Base-by-base conservation (phyloP, 2,329 filamentous ascomycete genomes). In the Arthrobotrys iridis region DNA sequence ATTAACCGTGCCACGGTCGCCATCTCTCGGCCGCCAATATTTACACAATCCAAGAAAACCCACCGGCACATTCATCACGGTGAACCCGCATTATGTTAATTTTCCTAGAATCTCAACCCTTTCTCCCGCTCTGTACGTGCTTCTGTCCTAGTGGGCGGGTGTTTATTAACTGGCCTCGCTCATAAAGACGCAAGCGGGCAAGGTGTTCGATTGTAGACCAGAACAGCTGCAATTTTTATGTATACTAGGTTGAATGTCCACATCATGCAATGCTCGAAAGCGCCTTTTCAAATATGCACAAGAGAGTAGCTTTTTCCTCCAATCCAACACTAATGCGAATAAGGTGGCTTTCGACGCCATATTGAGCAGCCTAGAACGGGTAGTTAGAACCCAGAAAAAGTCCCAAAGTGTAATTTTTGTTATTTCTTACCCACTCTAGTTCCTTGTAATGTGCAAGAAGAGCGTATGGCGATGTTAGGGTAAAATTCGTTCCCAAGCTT, bases 401-500 rank as follows among this genome's bases (percentile, higher is more conserved):
- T 28, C 28, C 26, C 43, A 46, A 33, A 46, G 33, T 10, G 18
- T 26, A 35, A 3, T 35, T 8, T 55, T 20, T 11, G 1, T n/a
- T 37, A 22, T 2, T 2, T 24, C 85, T 80, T 83, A 87, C 86
- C 95, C 95, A 99, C n/a, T 93, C 90, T 43, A 98, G 82, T 84
- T 99, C 95, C 48, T 87, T 85, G 80, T 95, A 99, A 82, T 99
- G 95, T 3, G 95, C 95, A 30, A 99, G 83, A 33, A 99, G 84
- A 20, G 95, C 93, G 81, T 97, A 99, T 0, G 95, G 95, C 55
- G 90, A 96, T 68, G 90, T 90, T 37, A 99, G 85, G 0, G 95
- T 98, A 81, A 99, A 99, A 82, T 99, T 99, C 0, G 95, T 98
- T 1, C 95, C 95, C 57, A 99, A 84, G 82, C 93, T 97, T 0